Evolutionary conservation across 2,329 filamentous ascomycete genomes (phyloP), one percentile per base, ranked within the genome.

Genomic region (Monosporascus sp.): DNA sequence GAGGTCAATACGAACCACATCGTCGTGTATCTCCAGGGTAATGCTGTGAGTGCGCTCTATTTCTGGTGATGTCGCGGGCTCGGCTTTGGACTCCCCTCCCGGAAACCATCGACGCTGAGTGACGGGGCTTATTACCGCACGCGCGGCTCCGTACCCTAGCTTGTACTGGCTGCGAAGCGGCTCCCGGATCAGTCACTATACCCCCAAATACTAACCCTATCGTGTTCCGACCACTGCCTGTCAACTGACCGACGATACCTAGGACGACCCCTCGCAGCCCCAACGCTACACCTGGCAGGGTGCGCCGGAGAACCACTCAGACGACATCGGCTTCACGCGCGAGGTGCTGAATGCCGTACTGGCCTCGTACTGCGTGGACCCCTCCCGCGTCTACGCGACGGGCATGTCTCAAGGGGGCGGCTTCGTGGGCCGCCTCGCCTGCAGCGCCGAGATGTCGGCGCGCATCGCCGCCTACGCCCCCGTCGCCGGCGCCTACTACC

Each of bases 21-120:
- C 26, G 56, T 63, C 5, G 63, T 61, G 2, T 65, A 65, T 43
- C 38, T 63, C n/a, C 62, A 64, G 49, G 62, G 60, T 5, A 49
- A 48, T 43, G 56, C 57, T 20, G 59, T 63, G 9, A 31, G 27
- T 27, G 26, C 8, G 26, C 26, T 27, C 26, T 27, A 27, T 9
- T 2, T 27, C 26, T 27, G 26, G 26, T 27, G 26, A 27, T 27
- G 26, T 27, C 26, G 26, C 3, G 26, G 26, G 26, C 26, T 9
- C 26, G 8, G 2, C 26, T 27, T 2, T 9, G 8, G 8, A 27
- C 26, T 1, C 26, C 8, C 26, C 26, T 27, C 26, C 26, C 26
- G 8, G 8, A 9, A 27, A 27, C 26, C 8, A 9, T 9, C 26
- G 26, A 8, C 3, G 26, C 26, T 27, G 8, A 9, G 26, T 9